These are phyloP conservation scores for Friedmanniomyces simplex DNA, from an alignment of 495 filamentous ascomycete species.

Conservation along the genomic window DNA sequence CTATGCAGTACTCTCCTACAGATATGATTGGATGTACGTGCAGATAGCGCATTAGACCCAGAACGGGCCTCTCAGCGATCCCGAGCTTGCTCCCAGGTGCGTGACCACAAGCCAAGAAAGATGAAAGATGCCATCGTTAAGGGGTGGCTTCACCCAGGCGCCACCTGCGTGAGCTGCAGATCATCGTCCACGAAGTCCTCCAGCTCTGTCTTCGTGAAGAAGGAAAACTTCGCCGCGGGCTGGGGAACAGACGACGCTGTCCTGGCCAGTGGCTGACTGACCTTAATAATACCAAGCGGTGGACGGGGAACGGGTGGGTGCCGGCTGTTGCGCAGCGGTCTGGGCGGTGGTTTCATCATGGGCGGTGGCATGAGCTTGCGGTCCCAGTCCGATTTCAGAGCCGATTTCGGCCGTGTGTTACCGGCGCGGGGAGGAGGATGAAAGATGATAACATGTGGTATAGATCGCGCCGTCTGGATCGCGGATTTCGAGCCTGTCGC, in stretches of 20 bases:
- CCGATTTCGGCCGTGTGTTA: not conserved
- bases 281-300: not conserved
- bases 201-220: not conserved
- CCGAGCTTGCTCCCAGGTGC: too few species aligned
- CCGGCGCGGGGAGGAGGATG: not conserved
- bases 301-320: not conserved
- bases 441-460: too few species aligned
- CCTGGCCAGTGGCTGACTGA: not conserved
- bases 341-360: not conserved
- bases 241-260: not conserved
- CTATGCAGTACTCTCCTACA: too few species aligned
- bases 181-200: constrained; percentile 2
- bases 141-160: not conserved
- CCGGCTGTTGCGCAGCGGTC: not conserved
- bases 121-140: too few species aligned
- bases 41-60: too few species aligned
- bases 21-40: too few species aligned
- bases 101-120: too few species aligned
- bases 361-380: constrained; percentile 1
- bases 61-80: too few species aligned
- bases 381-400: not conserved
- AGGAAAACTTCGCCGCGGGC: not conserved
- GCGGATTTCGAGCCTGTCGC: too few species aligned
- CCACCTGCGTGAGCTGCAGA: constrained; percentile 1
- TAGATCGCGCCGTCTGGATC: not conserved